Base-by-base conservation (phyloP, 805 yeast genomes). In the Wickerhamomyces sydowiorum region DNA sequence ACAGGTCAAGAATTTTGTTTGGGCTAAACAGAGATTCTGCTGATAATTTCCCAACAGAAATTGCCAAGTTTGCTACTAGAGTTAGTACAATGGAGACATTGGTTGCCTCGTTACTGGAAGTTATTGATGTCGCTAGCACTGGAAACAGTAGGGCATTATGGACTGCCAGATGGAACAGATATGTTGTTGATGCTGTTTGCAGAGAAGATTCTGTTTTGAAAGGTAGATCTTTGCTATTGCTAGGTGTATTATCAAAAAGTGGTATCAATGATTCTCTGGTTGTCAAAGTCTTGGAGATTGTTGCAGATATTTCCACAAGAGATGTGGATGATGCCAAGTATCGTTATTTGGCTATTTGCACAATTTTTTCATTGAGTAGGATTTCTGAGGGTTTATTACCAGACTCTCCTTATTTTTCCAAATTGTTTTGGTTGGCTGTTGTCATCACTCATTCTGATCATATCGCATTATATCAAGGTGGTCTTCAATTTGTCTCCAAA, bases 81-180 rank as follows among this genome's bases (percentile, higher is more conserved):
- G 64, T 67, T 37, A 61, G 56, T 21, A 60, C 68, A 22, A 70
- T 84, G 52, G 86, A 84, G 41, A 67, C 75, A 7, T 70, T 85
- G 23, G 78, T 86, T 48, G 77, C 75, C 18, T 61, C 69, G 31
- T 60, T 86, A 48, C 64, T 76, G 33, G 67, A 70, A 14, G 71
- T 82, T 46, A 71, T 82, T 52, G 69, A 69, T 7, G 63, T 66
- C 21, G 66, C 78, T 34, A 73, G 78, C 14, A 62, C 70, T 3
- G 56, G 65, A 1, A 71, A 69, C 7, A 76, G 73, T 37, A 67
- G 71, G 33, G 64, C 70, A 8, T 65, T 72, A 25, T 83, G 88
- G 82, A 69, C 76, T 48, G 65, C 78, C 6, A 72, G 81, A 45
- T 86, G 88, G 84, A 73, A 76, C 45, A 70, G 82, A 29, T 73